Conservation (phyloP, 371 early-diverging fungal species). For the Globomyces sp. region DNA sequence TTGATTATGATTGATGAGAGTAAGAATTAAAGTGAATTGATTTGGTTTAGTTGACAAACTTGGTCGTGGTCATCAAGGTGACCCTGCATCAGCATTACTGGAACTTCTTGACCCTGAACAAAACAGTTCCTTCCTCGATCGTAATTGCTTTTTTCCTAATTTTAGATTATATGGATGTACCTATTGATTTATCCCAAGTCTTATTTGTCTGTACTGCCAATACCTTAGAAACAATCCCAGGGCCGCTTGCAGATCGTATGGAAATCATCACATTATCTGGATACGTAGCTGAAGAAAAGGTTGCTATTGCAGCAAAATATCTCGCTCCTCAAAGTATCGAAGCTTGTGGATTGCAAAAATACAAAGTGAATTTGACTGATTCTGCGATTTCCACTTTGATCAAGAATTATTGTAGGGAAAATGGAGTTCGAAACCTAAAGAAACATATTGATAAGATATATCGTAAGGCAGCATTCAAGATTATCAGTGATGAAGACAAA, state of each 20-base stretch:
- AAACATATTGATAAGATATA: constrained; percentile 97
- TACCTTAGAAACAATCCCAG: constrained; percentile 92
- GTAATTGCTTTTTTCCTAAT: no score
- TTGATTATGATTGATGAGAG: constrained; percentile 92
- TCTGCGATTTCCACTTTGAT: constrained; percentile 80
- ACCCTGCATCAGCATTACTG: constrained; percentile 93
- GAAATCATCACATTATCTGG: constrained; percentile 94
- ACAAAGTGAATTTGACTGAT: constrained; percentile 63
- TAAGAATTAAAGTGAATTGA: constrained; percentile 19
- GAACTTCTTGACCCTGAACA: constrained; percentile 97
- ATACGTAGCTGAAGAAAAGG: constrained; percentile 95
- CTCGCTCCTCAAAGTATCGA: constrained; percentile 79
- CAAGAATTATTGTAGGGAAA: constrained; percentile 91
- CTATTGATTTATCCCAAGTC: constrained; percentile 92
- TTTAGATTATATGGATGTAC: constrained; percentile 92
- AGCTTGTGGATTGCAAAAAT: constrained; percentile 74
- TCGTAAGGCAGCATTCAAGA: constrained; percentile 91
- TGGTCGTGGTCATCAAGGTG: constrained; percentile 95
- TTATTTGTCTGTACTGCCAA: constrained; percentile 98
- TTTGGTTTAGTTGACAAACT: constrained; percentile 79
- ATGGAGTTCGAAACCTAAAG: constrained; percentile 95
- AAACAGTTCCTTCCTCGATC: constrained; percentile 93
- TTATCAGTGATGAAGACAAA: constrained; percentile 51
- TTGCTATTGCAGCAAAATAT: constrained; percentile 89
- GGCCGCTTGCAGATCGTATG: constrained; percentile 96